A percentile compares a stretch with the other conserved stretches of the same genome.
Conservation (phyloP, 1,284 basidiomycete genomes). For the Cutaneotrichosporon cutaneum region DNA sequence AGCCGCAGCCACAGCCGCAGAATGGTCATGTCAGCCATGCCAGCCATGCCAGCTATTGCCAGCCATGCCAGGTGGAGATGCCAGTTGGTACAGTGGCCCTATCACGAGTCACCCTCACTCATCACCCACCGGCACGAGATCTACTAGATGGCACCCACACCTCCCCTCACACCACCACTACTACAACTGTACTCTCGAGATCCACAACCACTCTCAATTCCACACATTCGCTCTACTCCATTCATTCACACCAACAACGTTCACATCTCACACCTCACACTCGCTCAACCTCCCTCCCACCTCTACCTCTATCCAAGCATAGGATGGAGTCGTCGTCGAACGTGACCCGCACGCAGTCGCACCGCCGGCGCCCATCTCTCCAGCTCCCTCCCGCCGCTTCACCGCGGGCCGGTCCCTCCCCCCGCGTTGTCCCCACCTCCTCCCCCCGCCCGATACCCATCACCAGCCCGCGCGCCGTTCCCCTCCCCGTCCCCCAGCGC, state of each 20-base stretch:
- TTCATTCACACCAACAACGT: neutral
- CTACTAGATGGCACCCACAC: neutral
- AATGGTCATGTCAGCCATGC: too few relatives aligned
- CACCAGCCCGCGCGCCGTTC: conserved; percentile 24
- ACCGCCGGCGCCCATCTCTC: conserved; percentile 22
- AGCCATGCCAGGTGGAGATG: too few relatives aligned
- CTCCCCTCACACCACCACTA: neutral
- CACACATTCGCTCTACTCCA: neutral
- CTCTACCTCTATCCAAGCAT: neutral
- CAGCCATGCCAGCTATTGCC: too few relatives aligned
- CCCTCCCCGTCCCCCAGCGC: conserved; percentile 33
- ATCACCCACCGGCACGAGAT: neutral
- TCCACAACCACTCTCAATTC: too few relatives aligned
- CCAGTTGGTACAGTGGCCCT: neutral
- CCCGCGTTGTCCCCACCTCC: conserved; percentile 8
- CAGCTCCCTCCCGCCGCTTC: conserved; percentile 14
- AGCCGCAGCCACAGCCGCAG: too few relatives aligned
- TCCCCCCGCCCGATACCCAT: conserved; percentile 20
- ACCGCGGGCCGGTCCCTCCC: neutral
- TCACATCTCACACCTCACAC: neutral
- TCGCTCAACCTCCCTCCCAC: neutral
- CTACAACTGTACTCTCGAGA: too few relatives aligned
- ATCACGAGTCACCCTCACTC: neutral
- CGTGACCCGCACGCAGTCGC: neutral
- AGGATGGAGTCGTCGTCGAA: conserved; percentile 2